Conservation (phyloP, 2,329 filamentous ascomycete genomes). For the Ophiosphaerella korrae region DNA sequence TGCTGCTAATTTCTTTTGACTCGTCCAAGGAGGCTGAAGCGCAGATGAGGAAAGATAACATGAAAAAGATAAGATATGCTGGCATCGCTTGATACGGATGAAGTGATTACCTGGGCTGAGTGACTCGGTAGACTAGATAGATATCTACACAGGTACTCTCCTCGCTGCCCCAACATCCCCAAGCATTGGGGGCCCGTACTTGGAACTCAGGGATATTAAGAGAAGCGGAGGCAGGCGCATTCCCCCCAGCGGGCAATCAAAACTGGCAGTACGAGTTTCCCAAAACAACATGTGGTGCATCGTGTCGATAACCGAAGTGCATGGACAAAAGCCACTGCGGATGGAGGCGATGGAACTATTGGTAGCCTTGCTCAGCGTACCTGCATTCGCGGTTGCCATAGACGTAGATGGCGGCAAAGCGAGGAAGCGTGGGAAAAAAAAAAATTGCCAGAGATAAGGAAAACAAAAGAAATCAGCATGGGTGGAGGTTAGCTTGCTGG, state of each 20-base stretch:
- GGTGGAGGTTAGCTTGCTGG: not conserved
- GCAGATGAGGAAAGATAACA: not conserved
- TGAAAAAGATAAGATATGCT: not conserved
- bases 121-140: too few species aligned
- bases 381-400: not conserved
- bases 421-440: slow-evolving; percentile 2
- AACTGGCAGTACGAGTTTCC: not conserved
- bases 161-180: too few species aligned
- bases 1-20: not conserved
- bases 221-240: too few species aligned
- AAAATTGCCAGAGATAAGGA: slow-evolving; percentile 3
- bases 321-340: not conserved
- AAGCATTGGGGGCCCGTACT: too few species aligned
- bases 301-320: not conserved
- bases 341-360: not conserved
- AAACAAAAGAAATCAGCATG: not conserved
- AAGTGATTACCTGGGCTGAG: too few species aligned
- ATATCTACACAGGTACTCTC: too few species aligned
- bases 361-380: not conserved
- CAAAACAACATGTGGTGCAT: not conserved
- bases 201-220: too few species aligned
- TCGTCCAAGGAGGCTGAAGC: not conserved
- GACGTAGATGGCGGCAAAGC: not conserved
- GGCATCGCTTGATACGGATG: too few species aligned
- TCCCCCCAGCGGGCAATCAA: too few species aligned